Conservation (phyloP, 2,329 filamentous ascomycete genomes). For the Xylariaceae sp. region DNA sequence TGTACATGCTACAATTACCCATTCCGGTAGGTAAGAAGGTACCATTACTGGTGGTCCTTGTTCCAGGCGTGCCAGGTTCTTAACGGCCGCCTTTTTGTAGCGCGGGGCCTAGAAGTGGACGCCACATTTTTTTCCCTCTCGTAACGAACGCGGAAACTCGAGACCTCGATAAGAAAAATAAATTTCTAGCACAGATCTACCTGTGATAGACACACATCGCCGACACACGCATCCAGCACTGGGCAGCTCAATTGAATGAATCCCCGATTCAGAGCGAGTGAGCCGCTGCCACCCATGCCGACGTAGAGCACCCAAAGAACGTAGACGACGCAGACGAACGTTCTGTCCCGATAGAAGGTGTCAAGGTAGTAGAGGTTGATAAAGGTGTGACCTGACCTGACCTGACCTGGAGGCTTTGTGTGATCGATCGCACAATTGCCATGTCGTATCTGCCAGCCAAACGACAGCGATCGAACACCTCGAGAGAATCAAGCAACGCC, state of each 20-base stretch:
- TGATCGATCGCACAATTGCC: slow-evolving; percentile 35
- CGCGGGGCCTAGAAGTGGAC: slow-evolving; percentile 30
- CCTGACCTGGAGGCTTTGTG: slow-evolving; percentile 16
- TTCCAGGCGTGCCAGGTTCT: slow-evolving; percentile 3
- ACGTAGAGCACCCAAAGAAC: slow-evolving; percentile 14
- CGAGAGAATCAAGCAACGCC: slow-evolving; percentile 42
- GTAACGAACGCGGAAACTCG: slow-evolving; percentile 25
- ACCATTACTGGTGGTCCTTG: slow-evolving; percentile 2
- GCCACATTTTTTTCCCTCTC: slow-evolving; percentile 32
- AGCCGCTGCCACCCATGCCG: slow-evolving; percentile 8
- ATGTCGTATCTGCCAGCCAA: slow-evolving; percentile 45
- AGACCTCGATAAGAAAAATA: slow-evolving; percentile 26
- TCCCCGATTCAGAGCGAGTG: not conserved
- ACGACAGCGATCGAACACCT: slow-evolving; percentile 45
- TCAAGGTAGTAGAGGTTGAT: not conserved
- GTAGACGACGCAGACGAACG: slow-evolving; percentile 4
- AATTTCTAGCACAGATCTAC: slow-evolving; percentile 20
- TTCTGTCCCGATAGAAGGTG: not conserved
- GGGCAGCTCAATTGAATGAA: slow-evolving; percentile 24
- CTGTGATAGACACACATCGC: not conserved
- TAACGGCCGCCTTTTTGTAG: slow-evolving; percentile 26
- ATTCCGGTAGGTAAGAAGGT: slow-evolving; percentile 25
- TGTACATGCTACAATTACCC: slow-evolving; percentile 8
- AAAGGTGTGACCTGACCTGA: slow-evolving; percentile 15
- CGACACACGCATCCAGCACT: not conserved